Base-by-base conservation (phyloP, 2,329 filamentous ascomycete species). In the Colletotrichum lupini region DNA sequence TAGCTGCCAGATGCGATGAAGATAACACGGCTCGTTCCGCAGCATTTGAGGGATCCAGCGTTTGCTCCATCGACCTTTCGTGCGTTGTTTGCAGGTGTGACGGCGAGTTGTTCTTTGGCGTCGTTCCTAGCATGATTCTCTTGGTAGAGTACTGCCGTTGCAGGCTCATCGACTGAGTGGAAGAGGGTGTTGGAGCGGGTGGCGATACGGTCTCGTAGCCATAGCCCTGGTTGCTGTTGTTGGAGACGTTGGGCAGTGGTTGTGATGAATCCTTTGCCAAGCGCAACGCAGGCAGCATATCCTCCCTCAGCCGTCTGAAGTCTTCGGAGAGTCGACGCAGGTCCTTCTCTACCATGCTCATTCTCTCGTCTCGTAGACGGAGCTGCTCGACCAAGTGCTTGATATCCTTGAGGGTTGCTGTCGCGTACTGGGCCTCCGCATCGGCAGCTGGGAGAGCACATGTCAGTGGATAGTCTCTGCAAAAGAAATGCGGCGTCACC, bases 221-320 rank as follows among this genome's bases (percentile, higher is more conserved):
- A 78, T 90, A 89, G 56, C 77, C 79, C 72, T 84, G 85, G 73
- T 78, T 49, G 42, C 42, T 85, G 66, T 80, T 79, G 65, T 80
- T 82, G 75, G 66, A 69, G 11, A 75, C 68, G 46, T 73, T 75
- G 76, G 55, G 75, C 26, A 98, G 87, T 46, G 96, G 96, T 80
- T 98, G 94, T 76, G 95, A 94, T 77, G 93, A 93, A 81, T 98
- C 95, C 85, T 98, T 98, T 78, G 92, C 93, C 79, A 98, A 91
- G 75, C 95, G 94, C 79, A 98, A 91, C 24, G 97, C 92, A 4
- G 97, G 96, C 37, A 98, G 87, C 79, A 98, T 91, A 80, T 99
- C 97, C 82, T 98, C 96, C 69, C 97, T 90, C 75, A 99, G 84
- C 76, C 94, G 92, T 77, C 93, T 90, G 81, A 97, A 98, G 80